Evolutionary conservation across 371 early-diverging fungal species (phyloP).

Genomic region (Mucor plumbeus): DNA sequence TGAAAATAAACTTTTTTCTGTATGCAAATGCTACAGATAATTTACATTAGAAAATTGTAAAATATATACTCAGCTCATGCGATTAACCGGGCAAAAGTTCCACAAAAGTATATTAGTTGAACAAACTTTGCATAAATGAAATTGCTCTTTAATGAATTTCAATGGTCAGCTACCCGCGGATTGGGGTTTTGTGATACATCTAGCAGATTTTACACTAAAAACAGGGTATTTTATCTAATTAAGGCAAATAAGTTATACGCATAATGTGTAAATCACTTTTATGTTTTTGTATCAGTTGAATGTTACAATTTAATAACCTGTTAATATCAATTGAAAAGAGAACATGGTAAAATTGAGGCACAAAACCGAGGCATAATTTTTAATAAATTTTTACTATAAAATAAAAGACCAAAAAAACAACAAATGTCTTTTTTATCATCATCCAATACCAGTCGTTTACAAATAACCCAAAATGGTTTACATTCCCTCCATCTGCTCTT

Average conservation of each 20-base stretch:
- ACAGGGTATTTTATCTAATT: not conserved
- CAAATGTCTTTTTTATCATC: not conserved
- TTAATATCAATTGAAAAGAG: not conserved
- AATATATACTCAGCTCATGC: not conserved
- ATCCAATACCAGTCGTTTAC: not conserved
- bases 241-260: not conserved
- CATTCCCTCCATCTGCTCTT: slow-evolving; percentile 33
- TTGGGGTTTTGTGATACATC: not conserved
- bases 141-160: not conserved
- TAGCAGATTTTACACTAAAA: not conserved
- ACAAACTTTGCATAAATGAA: not conserved
- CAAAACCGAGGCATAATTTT: not conserved
- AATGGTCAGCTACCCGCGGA: not conserved
- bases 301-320: slow-evolving; percentile 1
- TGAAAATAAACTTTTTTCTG: too few species aligned
- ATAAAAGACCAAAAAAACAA: not conserved
- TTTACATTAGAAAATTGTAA: too few species aligned
- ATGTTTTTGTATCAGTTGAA: not conserved
- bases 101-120: not conserved
- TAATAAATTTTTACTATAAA: not conserved
- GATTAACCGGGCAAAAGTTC: not conserved
- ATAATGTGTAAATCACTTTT: not conserved
- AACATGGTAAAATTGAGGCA: not conserved
- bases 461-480: slow-evolving; percentile 8
- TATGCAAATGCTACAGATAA: too few species aligned